Evolutionary conservation across 805 yeast species (phyloP).

Genomic region (Starmera amethionina): DNA sequence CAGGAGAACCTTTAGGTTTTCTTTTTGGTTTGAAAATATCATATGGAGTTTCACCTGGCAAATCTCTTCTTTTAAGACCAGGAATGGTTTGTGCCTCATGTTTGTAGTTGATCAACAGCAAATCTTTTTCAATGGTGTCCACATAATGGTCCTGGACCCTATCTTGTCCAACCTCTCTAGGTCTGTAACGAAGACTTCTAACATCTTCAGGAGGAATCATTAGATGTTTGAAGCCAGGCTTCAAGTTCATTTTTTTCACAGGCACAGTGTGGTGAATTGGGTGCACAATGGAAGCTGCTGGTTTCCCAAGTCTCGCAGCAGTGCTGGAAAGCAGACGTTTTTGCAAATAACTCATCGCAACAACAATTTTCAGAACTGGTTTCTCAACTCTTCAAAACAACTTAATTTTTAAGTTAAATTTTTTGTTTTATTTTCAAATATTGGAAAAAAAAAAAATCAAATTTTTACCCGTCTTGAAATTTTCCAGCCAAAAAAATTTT

Average conservation of each 20-base stretch:
- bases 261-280: constrained; percentile 90
- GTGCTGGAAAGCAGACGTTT: constrained; percentile 15
- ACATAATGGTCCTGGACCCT: constrained; percentile 69
- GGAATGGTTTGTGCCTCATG: constrained; percentile 45
- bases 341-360: too few species aligned
- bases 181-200: constrained; percentile 69
- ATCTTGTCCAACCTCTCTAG: constrained; percentile 68
- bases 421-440: too few species aligned
- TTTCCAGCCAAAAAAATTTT: too few species aligned
- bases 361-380: too few species aligned
- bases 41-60: constrained; percentile 87
- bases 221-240: constrained; percentile 65
- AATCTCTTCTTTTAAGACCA: constrained; percentile 69
- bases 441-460: too few species aligned
- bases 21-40: constrained; percentile 73
- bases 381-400: too few species aligned
- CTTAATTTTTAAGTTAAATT: too few species aligned
- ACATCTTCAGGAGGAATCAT: constrained; percentile 64
- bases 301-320: constrained; percentile 26
- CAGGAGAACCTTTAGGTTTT: constrained; percentile 67
- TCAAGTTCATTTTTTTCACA: constrained; percentile 62
- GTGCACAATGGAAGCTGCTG: constrained; percentile 63
- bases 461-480: too few species aligned
- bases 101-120: constrained; percentile 65
- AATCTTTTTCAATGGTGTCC: constrained; percentile 66